Conservation (phyloP, 345 rosid genomes). For the Pugionium dolabratum region DNA sequence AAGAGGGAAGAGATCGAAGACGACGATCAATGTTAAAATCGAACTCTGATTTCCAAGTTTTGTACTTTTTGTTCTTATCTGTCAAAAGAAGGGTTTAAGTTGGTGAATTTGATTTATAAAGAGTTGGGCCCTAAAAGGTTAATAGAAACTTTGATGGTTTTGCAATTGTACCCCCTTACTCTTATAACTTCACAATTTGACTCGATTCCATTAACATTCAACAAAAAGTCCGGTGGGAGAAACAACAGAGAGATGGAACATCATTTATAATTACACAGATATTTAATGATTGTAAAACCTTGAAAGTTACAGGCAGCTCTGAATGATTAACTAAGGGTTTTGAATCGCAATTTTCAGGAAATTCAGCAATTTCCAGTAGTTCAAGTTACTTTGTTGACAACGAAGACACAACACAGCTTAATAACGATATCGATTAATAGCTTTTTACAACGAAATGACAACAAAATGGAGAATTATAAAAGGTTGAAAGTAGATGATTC, state of each 20-base stretch:
- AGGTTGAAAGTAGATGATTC: neutral
- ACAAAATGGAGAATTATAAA: neutral
- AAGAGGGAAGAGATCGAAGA: conserved; percentile 8
- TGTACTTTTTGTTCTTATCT: neutral
- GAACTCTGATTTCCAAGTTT: neutral
- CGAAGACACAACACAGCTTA: neutral
- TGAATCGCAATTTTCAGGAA: no score
- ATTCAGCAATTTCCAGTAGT: no score
- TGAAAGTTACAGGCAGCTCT: no score
- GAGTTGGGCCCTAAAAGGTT: neutral
- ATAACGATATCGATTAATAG: neutral
- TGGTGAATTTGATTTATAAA: neutral
- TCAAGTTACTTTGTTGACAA: no score
- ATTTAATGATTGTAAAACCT: no score
- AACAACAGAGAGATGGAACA: no score
- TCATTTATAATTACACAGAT: no score
- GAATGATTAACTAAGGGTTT: no score
- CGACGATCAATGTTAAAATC: conserved; percentile 1
- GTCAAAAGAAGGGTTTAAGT: neutral
- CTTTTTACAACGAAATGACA: neutral
- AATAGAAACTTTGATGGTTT: neutral
- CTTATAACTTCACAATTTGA: no score
- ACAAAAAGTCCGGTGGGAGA: no score
- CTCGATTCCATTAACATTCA: no score
- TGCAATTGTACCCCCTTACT: neutral